phyloP scores from a whole-genome alignment of 768 basidiomycete genomes.

The Clavaria fumosa region DNA sequence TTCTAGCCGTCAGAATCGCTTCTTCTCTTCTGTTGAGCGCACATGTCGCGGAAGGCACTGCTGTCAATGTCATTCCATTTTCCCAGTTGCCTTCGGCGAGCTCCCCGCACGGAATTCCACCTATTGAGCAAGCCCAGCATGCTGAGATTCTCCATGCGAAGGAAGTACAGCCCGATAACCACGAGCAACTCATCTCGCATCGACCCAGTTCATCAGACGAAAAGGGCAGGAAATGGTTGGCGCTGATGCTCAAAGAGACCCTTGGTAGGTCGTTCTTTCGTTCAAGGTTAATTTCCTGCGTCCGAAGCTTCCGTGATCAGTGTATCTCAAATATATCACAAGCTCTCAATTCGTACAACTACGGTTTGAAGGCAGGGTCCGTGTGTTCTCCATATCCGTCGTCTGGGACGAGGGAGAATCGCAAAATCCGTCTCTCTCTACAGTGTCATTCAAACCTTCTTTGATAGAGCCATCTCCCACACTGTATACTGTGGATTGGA shows the following conservation, averaged over 20 bases:
- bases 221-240: slow-evolving; percentile 46
- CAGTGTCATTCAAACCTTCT: slow-evolving; percentile 29
- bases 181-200: slow-evolving; percentile 7
- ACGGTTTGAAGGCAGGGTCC: slow-evolving; percentile 41
- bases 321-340: slow-evolving; percentile 58
- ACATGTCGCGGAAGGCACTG: slow-evolving; percentile 31
- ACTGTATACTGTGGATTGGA: too few species aligned
- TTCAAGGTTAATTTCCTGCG: slow-evolving; percentile 6
- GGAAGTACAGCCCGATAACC: slow-evolving; percentile 27
- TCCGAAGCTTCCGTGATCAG: slow-evolving; percentile 21
- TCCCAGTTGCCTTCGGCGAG: slow-evolving; percentile 23
- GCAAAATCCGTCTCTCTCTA: slow-evolving; percentile 22
- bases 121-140: slow-evolving; percentile 32
- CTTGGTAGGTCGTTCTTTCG: slow-evolving; percentile 43
- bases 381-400: slow-evolving; percentile 40
- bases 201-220: slow-evolving; percentile 10
- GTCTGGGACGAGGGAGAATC: slow-evolving; percentile 20
- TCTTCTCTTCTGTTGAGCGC: slow-evolving; percentile 47
- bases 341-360: slow-evolving; percentile 45
- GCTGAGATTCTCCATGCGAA: slow-evolving; percentile 37
- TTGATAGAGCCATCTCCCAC: too few species aligned
- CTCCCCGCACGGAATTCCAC: slow-evolving; percentile 30
- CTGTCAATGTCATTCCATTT: slow-evolving; percentile 34
- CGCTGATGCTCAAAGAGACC: slow-evolving; percentile 46
- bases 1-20: slow-evolving; percentile 39